Base-by-base conservation (phyloP, 2,329 filamentous ascomycete genomes). In the Ilyonectria robusta region DNA sequence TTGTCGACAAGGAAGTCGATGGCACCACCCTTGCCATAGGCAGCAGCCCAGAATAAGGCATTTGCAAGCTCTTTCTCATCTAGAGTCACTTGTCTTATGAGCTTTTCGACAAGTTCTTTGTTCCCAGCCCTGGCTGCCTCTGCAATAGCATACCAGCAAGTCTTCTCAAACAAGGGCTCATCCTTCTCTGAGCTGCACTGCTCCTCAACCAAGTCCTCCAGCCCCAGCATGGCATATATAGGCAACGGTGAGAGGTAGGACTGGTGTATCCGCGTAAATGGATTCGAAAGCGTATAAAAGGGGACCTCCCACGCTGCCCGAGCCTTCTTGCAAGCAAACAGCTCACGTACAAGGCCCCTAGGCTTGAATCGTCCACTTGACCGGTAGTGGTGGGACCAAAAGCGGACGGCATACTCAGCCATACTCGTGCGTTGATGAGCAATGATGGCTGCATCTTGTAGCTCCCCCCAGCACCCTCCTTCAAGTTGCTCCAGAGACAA, bases 341-440 rank as follows among this genome's bases (percentile, higher is more conserved):
- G 42, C 15, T n/a, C n/a, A 15, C 37, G 2, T n/a, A 40, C 37
- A 15, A 40, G 37, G 37, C 11, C 5, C 13, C 37, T 17, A 3
- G 37, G 37, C 37, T 40, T 40, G 37, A 40, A 40, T 15, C 37
- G 37, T 15, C 37, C 37, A 40, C 37, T 40, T 40, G 37, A 40
- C 17, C 40, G 48, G 37, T 56, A 62, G 37, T 62, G 59, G 9
- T 48, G 17, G 10, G 59, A 6, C 59, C 59, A 62, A 10, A 56
- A 62, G 31, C 6, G 59, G 1, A 62, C 50, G 17, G 59, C 50
- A 37, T 62, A 62, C 0, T 56, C 7, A 2, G 50, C 17, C 4
- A 62, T 19, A 7, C 42, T 37, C 6, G 23, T 40, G n/a, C 40
- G 48, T 17, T 26, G 40, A 10, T 26, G 6, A 8, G 40, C 1